These are phyloP conservation scores for Tetradesmus obliquus DNA, from an alignment of 139 green algal species.

Conservation along the genomic window DNA sequence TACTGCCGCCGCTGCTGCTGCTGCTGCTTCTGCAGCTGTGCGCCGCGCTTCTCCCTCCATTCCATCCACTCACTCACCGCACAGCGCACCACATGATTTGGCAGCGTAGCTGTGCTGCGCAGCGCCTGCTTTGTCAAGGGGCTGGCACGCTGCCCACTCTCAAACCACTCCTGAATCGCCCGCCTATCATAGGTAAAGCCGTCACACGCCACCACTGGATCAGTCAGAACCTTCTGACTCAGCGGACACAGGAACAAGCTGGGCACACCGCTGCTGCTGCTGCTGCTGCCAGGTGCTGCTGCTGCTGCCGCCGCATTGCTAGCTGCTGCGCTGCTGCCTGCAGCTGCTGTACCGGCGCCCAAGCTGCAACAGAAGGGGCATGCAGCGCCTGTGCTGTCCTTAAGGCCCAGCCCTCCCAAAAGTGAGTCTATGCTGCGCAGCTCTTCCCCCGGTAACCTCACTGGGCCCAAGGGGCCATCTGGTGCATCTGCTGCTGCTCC, in stretches of 20 bases:
- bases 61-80: conserved; percentile 38
- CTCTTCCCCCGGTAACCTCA: background rate
- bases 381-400: background rate
- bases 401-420: background rate
- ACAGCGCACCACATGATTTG: conserved; percentile 34
- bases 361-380: conserved; percentile 22
- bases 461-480: background rate
- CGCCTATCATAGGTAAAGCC: conserved; percentile 39
- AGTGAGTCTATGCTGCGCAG: background rate
- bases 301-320: background rate
- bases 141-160: background rate
- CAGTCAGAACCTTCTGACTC: conserved; percentile 1
- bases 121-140: conserved; percentile 36
- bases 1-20: background rate
- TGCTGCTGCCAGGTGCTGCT: background rate
- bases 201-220: conserved; percentile 38
- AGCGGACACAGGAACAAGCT: conserved; percentile 36
- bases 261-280: background rate
- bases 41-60: conserved; percentile 22
- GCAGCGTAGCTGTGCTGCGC: conserved; percentile 39
- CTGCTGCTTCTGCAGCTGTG: conserved; percentile 21
- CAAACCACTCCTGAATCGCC: conserved; percentile 33
- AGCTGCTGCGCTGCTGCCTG: background rate
- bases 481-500: background rate
- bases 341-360: background rate